Conservation (phyloP, 257 asterid species). For the Capsicum chinense region DNA sequence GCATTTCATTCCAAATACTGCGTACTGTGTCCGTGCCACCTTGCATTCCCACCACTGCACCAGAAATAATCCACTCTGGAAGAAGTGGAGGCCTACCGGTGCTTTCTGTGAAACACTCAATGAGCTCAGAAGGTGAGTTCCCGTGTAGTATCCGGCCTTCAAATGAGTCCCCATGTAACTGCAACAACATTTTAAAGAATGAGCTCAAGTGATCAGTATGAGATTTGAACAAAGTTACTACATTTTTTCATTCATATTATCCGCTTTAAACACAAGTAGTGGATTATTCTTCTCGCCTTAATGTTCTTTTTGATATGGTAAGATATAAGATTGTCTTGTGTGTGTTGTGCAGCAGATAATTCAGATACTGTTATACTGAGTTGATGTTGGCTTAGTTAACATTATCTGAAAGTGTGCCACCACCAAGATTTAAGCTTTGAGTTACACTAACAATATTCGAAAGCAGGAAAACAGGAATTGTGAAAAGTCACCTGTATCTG, state of each 20-base stretch:
- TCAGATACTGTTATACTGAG: background rate
- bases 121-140: constrained; percentile 80
- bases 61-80: constrained; percentile 94
- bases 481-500: constrained; percentile 71
- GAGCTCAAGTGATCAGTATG: background rate
- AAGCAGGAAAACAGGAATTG: constrained; percentile 27
- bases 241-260: background rate
- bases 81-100: constrained; percentile 84
- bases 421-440: background rate
- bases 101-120: constrained; percentile 76
- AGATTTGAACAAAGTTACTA: background rate
- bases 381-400: background rate
- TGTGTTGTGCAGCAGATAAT: background rate
- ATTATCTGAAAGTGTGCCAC: background rate
- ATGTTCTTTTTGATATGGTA: background rate
- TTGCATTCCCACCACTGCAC: constrained; percentile 96
- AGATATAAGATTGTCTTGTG: background rate
- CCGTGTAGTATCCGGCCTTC: constrained; percentile 84
- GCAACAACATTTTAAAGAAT: constrained; percentile 22
- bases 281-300: background rate
- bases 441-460: background rate
- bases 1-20: constrained; percentile 60
- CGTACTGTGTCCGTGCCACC: constrained; percentile 81
- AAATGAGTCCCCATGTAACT: constrained; percentile 74
- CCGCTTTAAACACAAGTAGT: background rate